These are phyloP conservation scores for Teratosphaeria pseudoeucalypti DNA, from an alignment of 2,329 filamentous ascomycete genomes.

Conservation along the genomic window DNA sequence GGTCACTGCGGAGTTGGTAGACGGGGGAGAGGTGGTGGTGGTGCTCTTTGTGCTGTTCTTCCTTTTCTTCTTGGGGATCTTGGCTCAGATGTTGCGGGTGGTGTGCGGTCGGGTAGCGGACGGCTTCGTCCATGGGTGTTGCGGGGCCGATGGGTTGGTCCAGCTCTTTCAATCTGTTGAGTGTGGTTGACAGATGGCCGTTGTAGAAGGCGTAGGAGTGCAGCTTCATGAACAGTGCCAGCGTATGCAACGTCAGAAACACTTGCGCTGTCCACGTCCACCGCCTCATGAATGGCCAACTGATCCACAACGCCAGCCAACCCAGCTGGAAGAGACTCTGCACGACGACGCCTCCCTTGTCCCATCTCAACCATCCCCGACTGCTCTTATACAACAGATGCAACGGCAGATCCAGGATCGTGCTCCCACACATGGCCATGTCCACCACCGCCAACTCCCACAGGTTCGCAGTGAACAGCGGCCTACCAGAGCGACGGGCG, in stretches of 20 bases:
- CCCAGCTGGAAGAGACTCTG: slow-evolving; percentile 71
- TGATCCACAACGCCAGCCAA: slow-evolving; percentile 71
- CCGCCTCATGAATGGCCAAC: slow-evolving; percentile 68
- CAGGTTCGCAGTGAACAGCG: slow-evolving; percentile 75
- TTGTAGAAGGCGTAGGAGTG: slow-evolving; percentile 99
- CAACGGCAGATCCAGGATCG: slow-evolving; percentile 60
- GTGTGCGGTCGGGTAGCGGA: slow-evolving; percentile 47
- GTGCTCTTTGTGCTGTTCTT: slow-evolving; percentile 29
- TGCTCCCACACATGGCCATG: slow-evolving; percentile 71
- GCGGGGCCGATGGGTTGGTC: slow-evolving; percentile 50
- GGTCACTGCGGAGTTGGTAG: slow-evolving; percentile 65
- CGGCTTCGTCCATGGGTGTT: slow-evolving; percentile 45
- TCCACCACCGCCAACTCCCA: slow-evolving; percentile 80
- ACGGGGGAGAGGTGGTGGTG: slow-evolving; percentile 33
- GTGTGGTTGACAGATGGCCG: slow-evolving; percentile 80
- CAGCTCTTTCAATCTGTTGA: slow-evolving; percentile 67
- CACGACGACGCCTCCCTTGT: slow-evolving; percentile 62
- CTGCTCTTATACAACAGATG: slow-evolving; percentile 56
- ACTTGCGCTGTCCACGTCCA: slow-evolving; percentile 99
- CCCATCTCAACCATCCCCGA: slow-evolving; percentile 57
- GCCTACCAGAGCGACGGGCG: slow-evolving; percentile 26
- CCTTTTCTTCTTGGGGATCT: slow-evolving; percentile 1
- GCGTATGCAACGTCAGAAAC: slow-evolving; percentile 80
- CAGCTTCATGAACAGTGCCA: slow-evolving; percentile 97
- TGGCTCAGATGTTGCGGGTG: neutral